These are phyloP conservation scores for Aspergillus sp. DNA, from an alignment of 2,329 filamentous ascomycete species.

Conservation along the genomic window DNA sequence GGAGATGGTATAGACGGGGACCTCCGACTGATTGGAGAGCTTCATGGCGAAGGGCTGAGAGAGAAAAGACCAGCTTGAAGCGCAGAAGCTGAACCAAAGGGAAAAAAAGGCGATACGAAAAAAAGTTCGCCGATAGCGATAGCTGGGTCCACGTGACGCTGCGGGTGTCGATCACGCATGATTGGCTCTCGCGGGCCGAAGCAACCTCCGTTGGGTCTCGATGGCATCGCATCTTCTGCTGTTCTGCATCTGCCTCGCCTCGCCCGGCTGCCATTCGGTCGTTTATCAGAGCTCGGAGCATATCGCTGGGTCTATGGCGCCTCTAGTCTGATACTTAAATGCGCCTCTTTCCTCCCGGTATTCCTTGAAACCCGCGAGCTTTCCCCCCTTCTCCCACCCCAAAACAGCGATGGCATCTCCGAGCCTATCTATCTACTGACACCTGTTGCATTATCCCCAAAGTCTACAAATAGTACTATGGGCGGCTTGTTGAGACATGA, in stretches of 20 bases:
- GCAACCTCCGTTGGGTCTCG: slow-evolving; percentile 36
- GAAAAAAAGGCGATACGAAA: slow-evolving; percentile 10
- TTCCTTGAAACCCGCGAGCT: background rate
- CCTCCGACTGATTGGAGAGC: slow-evolving; percentile 67
- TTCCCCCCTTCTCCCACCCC: background rate
- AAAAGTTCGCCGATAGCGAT: slow-evolving; percentile 27
- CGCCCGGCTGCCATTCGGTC: slow-evolving; percentile 1
- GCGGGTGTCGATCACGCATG: slow-evolving; percentile 20
- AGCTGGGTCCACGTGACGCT: slow-evolving; percentile 34
- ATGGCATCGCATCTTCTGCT: slow-evolving; percentile 15
- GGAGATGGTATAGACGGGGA: slow-evolving; percentile 92
- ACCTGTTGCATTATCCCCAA: slow-evolving; percentile 15
- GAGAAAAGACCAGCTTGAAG: background rate
- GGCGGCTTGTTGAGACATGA: slow-evolving; percentile 18
- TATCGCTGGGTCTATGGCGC: background rate
- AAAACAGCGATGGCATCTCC: slow-evolving; percentile 20
- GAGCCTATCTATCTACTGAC: slow-evolving; percentile 24
- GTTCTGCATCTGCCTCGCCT: slow-evolving; percentile 13
- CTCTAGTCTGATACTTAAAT: slow-evolving; percentile 4
- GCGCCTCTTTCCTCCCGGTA: slow-evolving; percentile 1
- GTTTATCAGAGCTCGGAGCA: background rate
- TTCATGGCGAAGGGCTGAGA: slow-evolving; percentile 42
- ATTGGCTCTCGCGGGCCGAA: slow-evolving; percentile 36
- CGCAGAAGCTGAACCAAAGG: slow-evolving; percentile 1
- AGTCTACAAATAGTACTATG: slow-evolving; percentile 21